Conservation (phyloP, 2,329 filamentous ascomycete species). For the Apiospora marii region DNA sequence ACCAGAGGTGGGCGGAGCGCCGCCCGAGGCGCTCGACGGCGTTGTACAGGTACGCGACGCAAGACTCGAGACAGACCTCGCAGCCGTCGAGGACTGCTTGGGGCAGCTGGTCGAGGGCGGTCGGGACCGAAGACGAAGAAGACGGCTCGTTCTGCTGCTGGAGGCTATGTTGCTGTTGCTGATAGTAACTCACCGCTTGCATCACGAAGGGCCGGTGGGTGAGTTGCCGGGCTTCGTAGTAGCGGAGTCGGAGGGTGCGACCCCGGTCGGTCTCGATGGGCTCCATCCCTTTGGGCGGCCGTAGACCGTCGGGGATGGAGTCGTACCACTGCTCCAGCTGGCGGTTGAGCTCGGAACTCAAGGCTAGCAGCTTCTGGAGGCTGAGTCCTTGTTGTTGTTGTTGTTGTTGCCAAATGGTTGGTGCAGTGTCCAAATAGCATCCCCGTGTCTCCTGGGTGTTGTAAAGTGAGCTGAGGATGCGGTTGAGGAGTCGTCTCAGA, state of each 20-base stretch:
- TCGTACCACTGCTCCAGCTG: constrained; percentile 49
- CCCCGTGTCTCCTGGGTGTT: constrained; percentile 36
- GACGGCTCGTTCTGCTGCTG: background rate
- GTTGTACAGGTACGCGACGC: constrained; percentile 45
- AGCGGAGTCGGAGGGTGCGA: constrained; percentile 73
- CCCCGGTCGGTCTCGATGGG: constrained; percentile 68
- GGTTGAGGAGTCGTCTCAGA: constrained; percentile 50
- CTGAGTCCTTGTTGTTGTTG: constrained; percentile 35
- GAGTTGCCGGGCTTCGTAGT: constrained; percentile 75
- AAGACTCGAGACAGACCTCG: constrained; percentile 45
- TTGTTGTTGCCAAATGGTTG: background rate
- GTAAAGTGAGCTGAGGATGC: constrained; percentile 52
- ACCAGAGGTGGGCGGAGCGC: constrained; percentile 49
- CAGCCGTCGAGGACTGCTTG: constrained; percentile 45
- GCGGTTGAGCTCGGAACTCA: constrained; percentile 47
- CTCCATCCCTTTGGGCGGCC: constrained; percentile 64
- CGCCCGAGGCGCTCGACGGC: constrained; percentile 45
- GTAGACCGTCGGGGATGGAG: constrained; percentile 46
- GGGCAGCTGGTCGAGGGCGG: constrained; percentile 26
- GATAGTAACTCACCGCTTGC: constrained; percentile 30
- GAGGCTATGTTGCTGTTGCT: background rate
- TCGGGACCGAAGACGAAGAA: background rate
- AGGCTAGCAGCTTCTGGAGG: constrained; percentile 40
- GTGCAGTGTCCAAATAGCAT: background rate
- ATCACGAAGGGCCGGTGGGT: constrained; percentile 69